phyloP scores from a whole-genome alignment of 1,284 basidiomycete genomes.

The Laetiporus sulphureus region DNA sequence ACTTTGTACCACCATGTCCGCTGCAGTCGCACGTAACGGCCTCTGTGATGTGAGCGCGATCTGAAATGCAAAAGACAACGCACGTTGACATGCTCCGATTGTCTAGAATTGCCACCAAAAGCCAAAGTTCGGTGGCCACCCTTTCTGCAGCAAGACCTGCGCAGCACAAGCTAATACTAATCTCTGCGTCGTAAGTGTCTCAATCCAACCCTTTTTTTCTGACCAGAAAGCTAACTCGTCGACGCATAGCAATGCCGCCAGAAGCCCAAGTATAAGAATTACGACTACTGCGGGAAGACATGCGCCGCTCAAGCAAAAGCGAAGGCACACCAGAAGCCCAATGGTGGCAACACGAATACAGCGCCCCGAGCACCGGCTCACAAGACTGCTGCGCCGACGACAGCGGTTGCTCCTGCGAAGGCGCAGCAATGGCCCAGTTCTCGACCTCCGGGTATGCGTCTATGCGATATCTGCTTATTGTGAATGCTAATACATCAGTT shows the following conservation, averaged over 20 bases:
- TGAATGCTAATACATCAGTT: no score
- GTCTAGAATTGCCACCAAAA: slow-evolving; percentile 11
- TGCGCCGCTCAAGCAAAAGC: slow-evolving; percentile 45
- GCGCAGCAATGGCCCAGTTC: no score
- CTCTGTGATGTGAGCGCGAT: slow-evolving; percentile 4
- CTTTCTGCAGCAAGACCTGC: slow-evolving; percentile 15
- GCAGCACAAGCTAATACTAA: slow-evolving; percentile 10
- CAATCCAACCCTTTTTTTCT: no score
- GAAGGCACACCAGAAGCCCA: slow-evolving; percentile 13
- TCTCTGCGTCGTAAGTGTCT: slow-evolving; percentile 10
- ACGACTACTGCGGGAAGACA: slow-evolving; percentile 54
- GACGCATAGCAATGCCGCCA: slow-evolving; percentile 53
- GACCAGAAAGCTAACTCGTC: no score
- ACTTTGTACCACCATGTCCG: no score
- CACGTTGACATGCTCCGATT: not conserved
- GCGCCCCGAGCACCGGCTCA: no score
- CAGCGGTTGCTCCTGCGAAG: no score
- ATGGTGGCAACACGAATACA: not conserved
- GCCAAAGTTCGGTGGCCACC: slow-evolving; percentile 9
- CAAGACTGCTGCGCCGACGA: no score
- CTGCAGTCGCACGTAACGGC: not conserved
- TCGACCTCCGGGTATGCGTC: no score
- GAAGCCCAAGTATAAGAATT: slow-evolving; percentile 45
- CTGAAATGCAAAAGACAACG: not conserved
- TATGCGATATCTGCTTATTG: no score